These are phyloP conservation scores for Neurospora sp. DNA, from an alignment of 495 filamentous ascomycete species.

Conservation along the genomic window DNA sequence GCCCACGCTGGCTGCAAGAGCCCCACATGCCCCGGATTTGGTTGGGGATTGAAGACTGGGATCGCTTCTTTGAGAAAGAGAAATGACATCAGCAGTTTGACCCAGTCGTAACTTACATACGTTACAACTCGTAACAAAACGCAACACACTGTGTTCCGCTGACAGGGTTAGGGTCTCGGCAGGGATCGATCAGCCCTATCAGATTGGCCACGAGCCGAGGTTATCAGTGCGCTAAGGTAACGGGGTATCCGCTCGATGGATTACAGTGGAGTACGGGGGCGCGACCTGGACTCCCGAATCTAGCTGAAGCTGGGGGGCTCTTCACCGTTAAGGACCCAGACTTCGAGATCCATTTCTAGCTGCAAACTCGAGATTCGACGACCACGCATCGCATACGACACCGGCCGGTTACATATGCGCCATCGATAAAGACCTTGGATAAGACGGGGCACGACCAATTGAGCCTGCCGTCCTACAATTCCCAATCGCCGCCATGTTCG, in stretches of 20 bases:
- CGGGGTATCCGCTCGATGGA: neutral
- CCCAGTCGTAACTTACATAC: neutral
- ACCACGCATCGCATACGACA: neutral
- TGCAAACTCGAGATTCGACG: neutral
- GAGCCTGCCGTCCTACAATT: neutral
- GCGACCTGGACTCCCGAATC: neutral
- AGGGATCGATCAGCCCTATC: neutral
- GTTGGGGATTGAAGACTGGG: neutral
- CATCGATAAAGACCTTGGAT: neutral
- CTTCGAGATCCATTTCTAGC: neutral
- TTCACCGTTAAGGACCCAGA: neutral
- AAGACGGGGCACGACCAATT: neutral
- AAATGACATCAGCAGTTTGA: neutral
- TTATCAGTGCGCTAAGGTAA: neutral
- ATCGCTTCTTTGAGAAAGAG: neutral
- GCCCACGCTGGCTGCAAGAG: neutral
- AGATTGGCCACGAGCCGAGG: neutral
- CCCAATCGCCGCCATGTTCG: conserved; percentile 52
- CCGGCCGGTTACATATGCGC: neutral
- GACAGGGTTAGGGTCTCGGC: neutral
- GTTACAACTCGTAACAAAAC: neutral
- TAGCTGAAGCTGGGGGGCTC: neutral
- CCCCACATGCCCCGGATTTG: neutral
- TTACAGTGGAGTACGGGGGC: neutral
- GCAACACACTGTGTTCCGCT: neutral